Evolutionary conservation across 2,329 filamentous ascomycete genomes (phyloP), one percentile per base, ranked within the genome.

Genomic region (Cercospora sesami): DNA sequence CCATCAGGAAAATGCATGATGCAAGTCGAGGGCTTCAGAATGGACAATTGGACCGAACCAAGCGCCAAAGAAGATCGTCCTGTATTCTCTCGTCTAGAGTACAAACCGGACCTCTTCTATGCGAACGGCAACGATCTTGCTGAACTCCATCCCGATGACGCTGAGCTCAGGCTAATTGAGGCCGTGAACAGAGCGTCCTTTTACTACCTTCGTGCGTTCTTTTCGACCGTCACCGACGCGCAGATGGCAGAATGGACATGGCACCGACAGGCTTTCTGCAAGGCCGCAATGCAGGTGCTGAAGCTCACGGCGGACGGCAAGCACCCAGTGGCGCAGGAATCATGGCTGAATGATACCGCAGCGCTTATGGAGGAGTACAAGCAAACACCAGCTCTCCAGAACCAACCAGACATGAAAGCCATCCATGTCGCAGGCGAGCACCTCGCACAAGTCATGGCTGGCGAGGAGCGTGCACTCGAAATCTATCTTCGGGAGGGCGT

Each of bases 401-500:
- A 67, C 23, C 65, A 68, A 62, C 39, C 64, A 16, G 70, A 71
- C 42, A 70, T 71, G 70, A 68, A 36, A 18, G 66, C 66, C 2
- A 53, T 71, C 10, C 68, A 71, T 30, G 64, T 70, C 4, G 72
- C 75, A n/a, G 77, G 81, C 1, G 76, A 80, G 45, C 73, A 77
- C 28, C 69, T 83, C 16, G 71, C 78, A 2, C 68, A 74, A 14
- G 75, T 79, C 1, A 72, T 84, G 10, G 73, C 75, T 0, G 79
- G 77, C 3, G 72, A 69, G 21, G 69, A 71, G 26, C 68, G 67
- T 21, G 57, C 68, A 10, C 33, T 71, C 21, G 69, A 71, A 42
- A 51, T 71, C 2, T 69, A 69, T 31, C 67, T 71, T 21, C 67
- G 68, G 16, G 65, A 69, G 51, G 66, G 61, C 48, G 67, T 71